Conservation (phyloP, 176 grass and related monocot species). For the Carex cristatella region DNA sequence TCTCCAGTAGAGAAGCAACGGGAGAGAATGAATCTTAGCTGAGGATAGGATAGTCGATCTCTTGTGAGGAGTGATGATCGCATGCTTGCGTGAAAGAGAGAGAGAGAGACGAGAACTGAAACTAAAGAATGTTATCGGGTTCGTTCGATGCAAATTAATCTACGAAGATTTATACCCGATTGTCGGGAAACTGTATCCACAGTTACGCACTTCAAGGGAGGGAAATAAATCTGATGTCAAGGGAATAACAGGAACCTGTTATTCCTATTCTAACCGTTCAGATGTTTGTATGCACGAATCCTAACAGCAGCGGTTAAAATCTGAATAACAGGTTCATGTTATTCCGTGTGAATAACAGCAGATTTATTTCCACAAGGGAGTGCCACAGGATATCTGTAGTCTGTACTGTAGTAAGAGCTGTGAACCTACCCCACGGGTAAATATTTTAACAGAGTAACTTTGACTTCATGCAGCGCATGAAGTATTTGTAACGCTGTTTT, state of each 20-base stretch:
- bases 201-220: neutral
- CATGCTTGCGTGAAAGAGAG: neutral
- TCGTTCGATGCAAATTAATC: neutral
- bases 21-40: constrained; percentile 25
- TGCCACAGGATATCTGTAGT: neutral
- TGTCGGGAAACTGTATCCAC: neutral
- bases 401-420: neutral
- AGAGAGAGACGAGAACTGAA: neutral
- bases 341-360: too few relatives aligned
- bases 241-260: too few relatives aligned
- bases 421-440: neutral
- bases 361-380: neutral
- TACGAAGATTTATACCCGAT: neutral
- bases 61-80: constrained; percentile 3
- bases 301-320: too few relatives aligned
- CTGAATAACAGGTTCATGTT: too few relatives aligned
- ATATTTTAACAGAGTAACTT: too few relatives aligned
- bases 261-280: too few relatives aligned
- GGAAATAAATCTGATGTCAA: too few relatives aligned
- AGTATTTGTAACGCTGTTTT: too few relatives aligned
- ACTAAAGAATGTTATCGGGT: neutral
- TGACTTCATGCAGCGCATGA: too few relatives aligned
- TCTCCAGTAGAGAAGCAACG: constrained; percentile 5
- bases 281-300: too few relatives aligned
- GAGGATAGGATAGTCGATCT: neutral